Evolutionary conservation across 768 basidiomycete species (phyloP).

Genomic region (Trametes maxima): DNA sequence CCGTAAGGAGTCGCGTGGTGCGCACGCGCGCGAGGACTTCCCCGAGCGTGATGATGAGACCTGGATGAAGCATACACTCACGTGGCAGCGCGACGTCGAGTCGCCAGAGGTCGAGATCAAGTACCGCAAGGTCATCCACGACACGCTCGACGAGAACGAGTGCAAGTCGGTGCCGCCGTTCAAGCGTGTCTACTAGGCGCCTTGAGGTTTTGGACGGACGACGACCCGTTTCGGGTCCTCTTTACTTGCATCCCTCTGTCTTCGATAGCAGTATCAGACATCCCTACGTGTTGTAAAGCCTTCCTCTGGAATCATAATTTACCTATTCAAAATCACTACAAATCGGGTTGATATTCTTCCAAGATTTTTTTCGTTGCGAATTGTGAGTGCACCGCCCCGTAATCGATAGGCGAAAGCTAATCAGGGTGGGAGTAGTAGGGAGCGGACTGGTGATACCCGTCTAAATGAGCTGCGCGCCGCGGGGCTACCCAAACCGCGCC

Average conservation of each 20-base stretch:
- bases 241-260: background rate
- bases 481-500: too few species aligned
- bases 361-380: too few species aligned
- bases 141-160: constrained; percentile 92
- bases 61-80: constrained; percentile 96
- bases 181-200: constrained; percentile 85
- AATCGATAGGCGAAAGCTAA: too few species aligned
- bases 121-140: constrained; percentile 85
- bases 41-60: constrained; percentile 96
- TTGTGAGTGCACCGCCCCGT: too few species aligned
- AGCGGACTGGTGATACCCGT: too few species aligned
- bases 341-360: background rate
- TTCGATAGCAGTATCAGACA: constrained; percentile 17
- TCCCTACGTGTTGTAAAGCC: constrained; percentile 15
- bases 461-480: too few species aligned
- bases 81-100: constrained; percentile 80
- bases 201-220: too few species aligned
- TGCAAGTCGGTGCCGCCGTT: constrained; percentile 97
- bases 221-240: background rate
- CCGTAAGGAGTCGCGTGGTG: constrained; percentile 96
- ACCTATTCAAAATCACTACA: background rate
- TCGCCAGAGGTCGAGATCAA: constrained; percentile 85
- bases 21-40: constrained; percentile 97
- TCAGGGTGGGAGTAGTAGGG: too few species aligned
- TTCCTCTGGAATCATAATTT: constrained; percentile 11